Conservation (phyloP, 371 early-diverging fungal genomes). For the Blakeslea trispora region DNA sequence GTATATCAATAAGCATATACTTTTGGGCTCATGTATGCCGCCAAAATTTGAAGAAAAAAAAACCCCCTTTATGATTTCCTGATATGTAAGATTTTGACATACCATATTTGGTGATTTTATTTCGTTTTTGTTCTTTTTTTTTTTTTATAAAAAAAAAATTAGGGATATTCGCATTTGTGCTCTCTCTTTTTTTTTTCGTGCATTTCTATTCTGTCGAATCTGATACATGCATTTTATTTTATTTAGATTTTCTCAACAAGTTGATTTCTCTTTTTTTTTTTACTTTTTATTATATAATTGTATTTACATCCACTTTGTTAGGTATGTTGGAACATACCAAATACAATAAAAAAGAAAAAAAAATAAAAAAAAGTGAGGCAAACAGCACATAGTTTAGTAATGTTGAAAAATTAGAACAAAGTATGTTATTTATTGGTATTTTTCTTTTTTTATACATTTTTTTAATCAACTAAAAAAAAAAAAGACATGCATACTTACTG, state of each 20-base stretch:
- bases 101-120: conserved; percentile 33
- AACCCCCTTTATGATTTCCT: conserved; percentile 31
- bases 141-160: too few relatives aligned
- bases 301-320: too few relatives aligned
- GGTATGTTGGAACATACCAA: too few relatives aligned
- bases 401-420: background rate
- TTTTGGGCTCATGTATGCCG: conserved; percentile 21
- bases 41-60: conserved; percentile 27
- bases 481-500: background rate
- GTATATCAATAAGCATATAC: background rate
- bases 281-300: too few relatives aligned
- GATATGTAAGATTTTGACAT: conserved; percentile 30
- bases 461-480: background rate
- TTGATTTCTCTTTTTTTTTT: too few relatives aligned
- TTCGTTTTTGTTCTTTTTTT: conserved; percentile 27
- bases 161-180: conserved; percentile 19
- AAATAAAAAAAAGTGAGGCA: too few relatives aligned
- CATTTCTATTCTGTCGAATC: background rate
- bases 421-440: background rate
- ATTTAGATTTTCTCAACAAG: too few relatives aligned
- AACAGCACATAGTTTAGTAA: background rate
- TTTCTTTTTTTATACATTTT: background rate
- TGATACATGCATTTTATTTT: background rate
- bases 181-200: conserved; percentile 1
- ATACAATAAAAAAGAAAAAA: too few relatives aligned